A percentile compares a stretch with the other conserved stretches of the same genome.
phyloP scores from a whole-genome alignment of 208 protist genomes.

The Trypanosoma platydactyli region DNA sequence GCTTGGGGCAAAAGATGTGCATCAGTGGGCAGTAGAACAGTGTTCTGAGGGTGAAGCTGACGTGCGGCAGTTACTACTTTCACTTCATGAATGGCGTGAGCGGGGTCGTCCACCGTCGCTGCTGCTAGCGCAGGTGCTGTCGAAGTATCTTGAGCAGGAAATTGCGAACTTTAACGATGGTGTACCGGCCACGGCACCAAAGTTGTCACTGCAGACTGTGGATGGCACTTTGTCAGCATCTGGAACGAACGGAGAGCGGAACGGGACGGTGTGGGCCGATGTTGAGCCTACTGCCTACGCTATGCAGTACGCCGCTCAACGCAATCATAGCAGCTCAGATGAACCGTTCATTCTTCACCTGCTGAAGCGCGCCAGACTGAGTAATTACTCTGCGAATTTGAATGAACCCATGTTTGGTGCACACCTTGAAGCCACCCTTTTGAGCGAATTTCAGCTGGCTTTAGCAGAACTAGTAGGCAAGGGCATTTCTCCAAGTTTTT shows the following conservation, averaged over 20 bases:
- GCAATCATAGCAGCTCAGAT: conserved; percentile 32
- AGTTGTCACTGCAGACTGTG: conserved; percentile 38
- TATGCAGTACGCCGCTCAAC: conserved; percentile 44
- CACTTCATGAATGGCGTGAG: conserved; percentile 83
- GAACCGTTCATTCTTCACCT: conserved; percentile 75
- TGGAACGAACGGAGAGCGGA: conserved; percentile 18
- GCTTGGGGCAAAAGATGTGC: conserved; percentile 55
- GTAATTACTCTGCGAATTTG: conserved; percentile 10
- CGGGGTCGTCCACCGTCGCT: conserved; percentile 68
- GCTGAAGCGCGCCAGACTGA: conserved; percentile 52
- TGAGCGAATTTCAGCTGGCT: conserved; percentile 55
- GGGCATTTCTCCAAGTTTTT: conserved; percentile 57
- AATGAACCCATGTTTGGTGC: conserved; percentile 35
- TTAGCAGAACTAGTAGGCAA: conserved; percentile 66
- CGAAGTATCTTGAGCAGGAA: conserved; percentile 69
- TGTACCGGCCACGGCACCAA: conserved; percentile 61
- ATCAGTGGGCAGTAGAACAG: conserved; percentile 67
- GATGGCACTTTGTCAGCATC: conserved; percentile 16
- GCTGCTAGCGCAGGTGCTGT: conserved; percentile 56
- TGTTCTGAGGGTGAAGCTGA: conserved; percentile 46
- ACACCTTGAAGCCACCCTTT: conserved; percentile 52
- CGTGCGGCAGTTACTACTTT: conserved; percentile 66
- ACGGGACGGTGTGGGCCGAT: conserved; percentile 61
- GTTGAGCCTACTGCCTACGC: conserved; percentile 66
- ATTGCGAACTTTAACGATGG: conserved; percentile 72